Evolutionary conservation across 306 rosid species (phyloP).

Genomic region (Phaseolus lunatus): DNA sequence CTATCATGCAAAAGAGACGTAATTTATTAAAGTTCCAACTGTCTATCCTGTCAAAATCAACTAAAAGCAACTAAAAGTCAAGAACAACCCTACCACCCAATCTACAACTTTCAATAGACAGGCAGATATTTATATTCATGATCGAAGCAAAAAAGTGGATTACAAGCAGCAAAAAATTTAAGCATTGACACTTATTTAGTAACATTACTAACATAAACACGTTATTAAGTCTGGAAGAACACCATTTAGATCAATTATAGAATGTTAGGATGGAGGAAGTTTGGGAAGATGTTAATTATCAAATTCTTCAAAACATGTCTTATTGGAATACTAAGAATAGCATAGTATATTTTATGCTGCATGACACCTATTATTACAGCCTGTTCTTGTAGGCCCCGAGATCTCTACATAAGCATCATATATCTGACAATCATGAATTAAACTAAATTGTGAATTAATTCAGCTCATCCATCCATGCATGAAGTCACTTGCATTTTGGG

Average conservation of each 20-base stretch:
- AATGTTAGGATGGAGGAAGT: background rate
- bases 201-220: slow-evolving; percentile 12
- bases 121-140: background rate
- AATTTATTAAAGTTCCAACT: too few species aligned
- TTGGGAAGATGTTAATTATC: background rate
- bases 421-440: slow-evolving; percentile 4
- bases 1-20: too few species aligned
- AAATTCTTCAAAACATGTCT: slow-evolving; percentile 35
- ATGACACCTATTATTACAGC: slow-evolving; percentile 37
- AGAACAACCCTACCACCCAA: too few species aligned
- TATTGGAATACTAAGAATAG: slow-evolving; percentile 41
- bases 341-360: slow-evolving; percentile 24
- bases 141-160: background rate
- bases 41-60: too few species aligned
- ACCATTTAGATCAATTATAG: background rate
- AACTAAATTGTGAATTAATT: slow-evolving; percentile 4
- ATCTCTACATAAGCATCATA: slow-evolving; percentile 29
- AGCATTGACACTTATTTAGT: background rate
- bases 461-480: slow-evolving; percentile 59
- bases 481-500: slow-evolving; percentile 45
- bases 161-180: background rate
- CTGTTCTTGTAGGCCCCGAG: slow-evolving; percentile 39
- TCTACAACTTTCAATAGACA: too few species aligned
- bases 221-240: slow-evolving; percentile 3
- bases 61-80: too few species aligned